phyloP scores from a whole-genome alignment of 2,329 filamentous ascomycete genomes.

The Monilinia aucupariae region DNA sequence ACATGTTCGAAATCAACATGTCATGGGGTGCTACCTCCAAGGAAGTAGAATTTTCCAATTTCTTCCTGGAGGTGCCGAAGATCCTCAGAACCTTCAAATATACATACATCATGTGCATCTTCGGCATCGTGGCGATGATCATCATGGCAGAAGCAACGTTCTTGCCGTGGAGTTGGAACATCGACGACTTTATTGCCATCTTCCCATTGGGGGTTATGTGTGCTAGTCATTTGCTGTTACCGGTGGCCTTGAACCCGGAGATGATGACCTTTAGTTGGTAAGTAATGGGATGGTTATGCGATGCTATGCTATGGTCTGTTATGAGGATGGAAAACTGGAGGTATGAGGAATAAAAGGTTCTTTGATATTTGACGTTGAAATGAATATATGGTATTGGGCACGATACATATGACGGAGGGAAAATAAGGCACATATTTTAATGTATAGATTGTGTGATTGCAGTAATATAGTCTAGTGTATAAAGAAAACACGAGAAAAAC shows the following conservation, averaged over 20 bases:
- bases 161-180: conserved; percentile 14
- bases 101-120: conserved; percentile 12
- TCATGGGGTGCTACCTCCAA: conserved; percentile 78
- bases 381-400: background rate
- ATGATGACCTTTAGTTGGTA: conserved; percentile 19
- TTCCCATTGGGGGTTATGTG: conserved; percentile 8
- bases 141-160: conserved; percentile 11
- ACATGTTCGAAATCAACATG: conserved; percentile 82
- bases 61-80: conserved; percentile 17
- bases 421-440: background rate
- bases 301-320: background rate
- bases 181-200: conserved; percentile 11
- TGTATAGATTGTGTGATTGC: background rate
- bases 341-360: background rate
- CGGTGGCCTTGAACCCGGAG: conserved; percentile 12
- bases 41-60: conserved; percentile 52
- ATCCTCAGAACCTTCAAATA: conserved; percentile 17
- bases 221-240: conserved; percentile 16
- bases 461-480: background rate
- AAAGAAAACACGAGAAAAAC: background rate
- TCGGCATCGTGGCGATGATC: conserved; percentile 2
- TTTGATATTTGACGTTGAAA: background rate
- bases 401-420: background rate
- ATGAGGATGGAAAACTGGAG: background rate
- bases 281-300: background rate